phyloP scores from a whole-genome alignment of 1,284 basidiomycete species.

The Sanghuangporus baumii region DNA sequence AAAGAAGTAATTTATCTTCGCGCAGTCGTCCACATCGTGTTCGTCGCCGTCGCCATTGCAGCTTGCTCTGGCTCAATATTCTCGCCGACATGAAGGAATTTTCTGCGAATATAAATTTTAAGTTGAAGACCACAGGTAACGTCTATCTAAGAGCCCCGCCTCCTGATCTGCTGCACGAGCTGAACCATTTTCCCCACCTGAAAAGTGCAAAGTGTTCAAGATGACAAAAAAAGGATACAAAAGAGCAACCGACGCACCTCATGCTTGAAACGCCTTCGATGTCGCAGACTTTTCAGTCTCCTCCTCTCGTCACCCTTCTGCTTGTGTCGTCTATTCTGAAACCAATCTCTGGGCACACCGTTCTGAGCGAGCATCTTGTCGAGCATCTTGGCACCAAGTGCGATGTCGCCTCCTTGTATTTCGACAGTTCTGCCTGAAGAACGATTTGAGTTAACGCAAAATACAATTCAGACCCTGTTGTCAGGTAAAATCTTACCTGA shows the following conservation, averaged over 20 bases:
- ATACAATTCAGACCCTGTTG: neutral
- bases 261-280: constrained; percentile 63
- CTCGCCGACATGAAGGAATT: no score
- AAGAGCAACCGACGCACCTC: constrained; percentile 42
- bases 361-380: constrained; percentile 51
- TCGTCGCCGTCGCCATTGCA: no score
- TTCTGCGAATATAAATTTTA: neutral
- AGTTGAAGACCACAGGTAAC: neutral
- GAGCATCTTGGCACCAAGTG: constrained; percentile 42
- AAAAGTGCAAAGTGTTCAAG: constrained; percentile 10
- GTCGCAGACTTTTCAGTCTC: constrained; percentile 56
- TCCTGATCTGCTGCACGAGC: constrained; percentile 49
- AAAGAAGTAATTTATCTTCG: no score
- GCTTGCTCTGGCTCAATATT: no score
- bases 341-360: constrained; percentile 46
- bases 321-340: constrained; percentile 56
- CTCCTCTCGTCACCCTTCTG: constrained; percentile 65
- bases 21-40: no score
- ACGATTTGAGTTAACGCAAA: neutral
- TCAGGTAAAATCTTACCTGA: neutral
- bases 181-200: constrained; percentile 62
- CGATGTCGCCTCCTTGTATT: constrained; percentile 36
- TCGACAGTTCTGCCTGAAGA: constrained; percentile 43
- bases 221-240: neutral
- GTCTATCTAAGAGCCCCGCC: constrained; percentile 37